These are phyloP conservation scores for Russula emetica DNA, from an alignment of 768 basidiomycete genomes.

Conservation along the genomic window DNA sequence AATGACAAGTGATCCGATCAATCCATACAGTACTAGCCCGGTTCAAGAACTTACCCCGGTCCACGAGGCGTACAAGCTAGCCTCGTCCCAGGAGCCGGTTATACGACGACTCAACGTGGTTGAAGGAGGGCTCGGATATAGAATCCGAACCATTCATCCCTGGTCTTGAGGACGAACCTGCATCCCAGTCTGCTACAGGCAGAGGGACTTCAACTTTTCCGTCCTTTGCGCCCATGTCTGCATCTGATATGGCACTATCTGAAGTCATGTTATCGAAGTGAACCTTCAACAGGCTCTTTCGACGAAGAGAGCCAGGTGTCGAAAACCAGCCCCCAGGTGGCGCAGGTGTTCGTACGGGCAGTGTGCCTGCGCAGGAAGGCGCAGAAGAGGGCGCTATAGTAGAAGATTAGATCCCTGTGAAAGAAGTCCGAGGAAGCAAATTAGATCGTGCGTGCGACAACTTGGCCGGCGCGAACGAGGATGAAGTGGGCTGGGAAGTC, in stretches of 20 bases:
- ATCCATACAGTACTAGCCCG: no score
- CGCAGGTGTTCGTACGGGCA: slow-evolving; percentile 40
- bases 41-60: no score
- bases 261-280: slow-evolving; percentile 54
- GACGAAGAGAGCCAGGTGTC: slow-evolving; percentile 46
- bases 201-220: not conserved
- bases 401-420: slow-evolving; percentile 3
- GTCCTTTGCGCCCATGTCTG: slow-evolving; percentile 22
- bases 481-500: slow-evolving; percentile 14
- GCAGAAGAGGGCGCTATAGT: slow-evolving; percentile 3
- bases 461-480: slow-evolving; percentile 3
- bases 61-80: no score
- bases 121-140: slow-evolving; percentile 25
- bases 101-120: slow-evolving; percentile 24
- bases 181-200: slow-evolving; percentile 21
- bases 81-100: no score
- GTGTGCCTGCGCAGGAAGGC: slow-evolving; percentile 19
- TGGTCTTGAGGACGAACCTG: not conserved
- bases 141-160: slow-evolving; percentile 12
- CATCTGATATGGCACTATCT: slow-evolving; percentile 33
- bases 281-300: slow-evolving; percentile 64
- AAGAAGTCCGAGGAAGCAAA: slow-evolving; percentile 24
- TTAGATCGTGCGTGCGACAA: slow-evolving; percentile 22
- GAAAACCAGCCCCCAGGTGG: slow-evolving; percentile 45
- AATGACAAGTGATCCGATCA: no score